These are phyloP conservation scores for Pisolithus orientalis DNA, from an alignment of 768 basidiomycete species.

Conservation along the genomic window DNA sequence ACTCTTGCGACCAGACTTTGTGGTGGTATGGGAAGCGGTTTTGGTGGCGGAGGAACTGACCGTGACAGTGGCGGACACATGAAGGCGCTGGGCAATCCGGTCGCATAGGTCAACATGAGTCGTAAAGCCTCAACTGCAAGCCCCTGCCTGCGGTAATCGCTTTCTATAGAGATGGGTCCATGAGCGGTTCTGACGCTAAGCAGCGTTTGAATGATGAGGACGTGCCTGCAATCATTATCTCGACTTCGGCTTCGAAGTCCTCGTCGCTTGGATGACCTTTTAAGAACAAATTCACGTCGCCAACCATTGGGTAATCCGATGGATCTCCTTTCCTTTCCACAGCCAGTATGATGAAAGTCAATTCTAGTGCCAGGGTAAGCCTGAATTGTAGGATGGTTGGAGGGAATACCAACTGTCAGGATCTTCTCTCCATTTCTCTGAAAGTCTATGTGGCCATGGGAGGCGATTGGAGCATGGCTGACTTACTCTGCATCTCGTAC, in stretches of 20 bases:
- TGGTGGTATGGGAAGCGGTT: conserved; percentile 40
- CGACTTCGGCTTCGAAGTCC: conserved; percentile 70
- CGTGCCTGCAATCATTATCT: conserved; percentile 88
- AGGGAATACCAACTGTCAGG: conserved; percentile 55
- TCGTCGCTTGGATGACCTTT: conserved; percentile 43
- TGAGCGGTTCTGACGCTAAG: background rate
- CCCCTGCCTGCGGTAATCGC: conserved; percentile 62
- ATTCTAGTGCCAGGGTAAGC: conserved; percentile 36
- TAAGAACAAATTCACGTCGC: conserved; percentile 90
- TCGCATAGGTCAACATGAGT: conserved; percentile 65
- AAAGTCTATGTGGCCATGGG: background rate
- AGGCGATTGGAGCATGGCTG: background rate
- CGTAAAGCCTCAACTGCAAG: conserved; percentile 56
- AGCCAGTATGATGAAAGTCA: conserved; percentile 86
- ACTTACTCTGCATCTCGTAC: conserved; percentile 81
- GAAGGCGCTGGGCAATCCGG: conserved; percentile 31
- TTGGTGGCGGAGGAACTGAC: conserved; percentile 20
- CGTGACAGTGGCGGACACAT: conserved; percentile 13
- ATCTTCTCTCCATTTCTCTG: conserved; percentile 83
- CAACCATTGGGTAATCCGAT: conserved; percentile 63
- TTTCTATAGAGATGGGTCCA: conserved; percentile 38
- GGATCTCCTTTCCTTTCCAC: conserved; percentile 26
- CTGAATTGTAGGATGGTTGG: background rate
- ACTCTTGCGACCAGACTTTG: conserved; percentile 62
- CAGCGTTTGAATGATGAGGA: background rate